Percentiles rank a stretch among this genome's conserved stretches.
Evolutionary conservation across 2,329 filamentous ascomycete species (phyloP).

Genomic region (Colletotrichum australisinense): DNA sequence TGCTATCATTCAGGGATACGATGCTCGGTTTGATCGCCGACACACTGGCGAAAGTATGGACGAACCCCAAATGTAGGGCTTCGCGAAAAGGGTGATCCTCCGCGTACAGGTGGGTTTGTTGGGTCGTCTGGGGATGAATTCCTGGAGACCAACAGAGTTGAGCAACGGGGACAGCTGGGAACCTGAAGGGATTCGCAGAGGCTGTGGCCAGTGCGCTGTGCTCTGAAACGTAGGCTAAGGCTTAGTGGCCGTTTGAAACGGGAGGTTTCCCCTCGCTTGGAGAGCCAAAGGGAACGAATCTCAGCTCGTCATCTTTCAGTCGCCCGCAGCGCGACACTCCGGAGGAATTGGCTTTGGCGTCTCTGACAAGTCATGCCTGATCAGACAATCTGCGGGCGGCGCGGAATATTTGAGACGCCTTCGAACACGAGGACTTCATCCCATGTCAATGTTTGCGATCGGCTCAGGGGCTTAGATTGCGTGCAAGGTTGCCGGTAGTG

Average conservation of each 20-base stretch:
- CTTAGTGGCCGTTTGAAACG: conserved; percentile 27
- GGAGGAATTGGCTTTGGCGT: conserved; percentile 2
- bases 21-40: conserved; percentile 4
- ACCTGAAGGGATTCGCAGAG: conserved; percentile 20
- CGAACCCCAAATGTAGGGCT: conserved; percentile 3
- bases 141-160: not conserved
- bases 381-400: conserved; percentile 26
- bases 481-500: not conserved
- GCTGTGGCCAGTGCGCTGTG: conserved; percentile 6
- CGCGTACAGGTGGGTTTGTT: not conserved
- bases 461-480: conserved; percentile 3
- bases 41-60: not conserved
- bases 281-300: not conserved
- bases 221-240: conserved; percentile 25
- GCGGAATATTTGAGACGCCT: conserved; percentile 16
- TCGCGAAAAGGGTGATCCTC: not conserved
- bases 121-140: not conserved
- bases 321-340: not conserved
- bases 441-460: conserved; percentile 14
- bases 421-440: conserved; percentile 14
- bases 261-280: conserved; percentile 5
- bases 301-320: not conserved
- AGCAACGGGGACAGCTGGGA: not conserved
- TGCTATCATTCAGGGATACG: not conserved
- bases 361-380: not conserved